phyloP scores from a whole-genome alignment of 345 rosid genomes.

The Viola odorata region DNA sequence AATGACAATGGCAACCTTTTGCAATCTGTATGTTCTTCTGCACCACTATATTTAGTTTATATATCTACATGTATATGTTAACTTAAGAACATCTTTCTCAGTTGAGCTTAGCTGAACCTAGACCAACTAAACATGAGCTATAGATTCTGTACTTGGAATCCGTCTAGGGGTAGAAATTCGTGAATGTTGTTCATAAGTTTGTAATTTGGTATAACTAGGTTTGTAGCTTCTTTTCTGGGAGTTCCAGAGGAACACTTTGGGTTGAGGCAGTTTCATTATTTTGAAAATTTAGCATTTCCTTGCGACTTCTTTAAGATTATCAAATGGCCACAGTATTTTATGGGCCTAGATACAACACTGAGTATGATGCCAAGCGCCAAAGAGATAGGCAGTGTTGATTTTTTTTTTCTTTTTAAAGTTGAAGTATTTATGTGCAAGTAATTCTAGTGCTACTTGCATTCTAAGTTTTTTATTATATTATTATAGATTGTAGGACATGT shows the following conservation, averaged over 20 bases:
- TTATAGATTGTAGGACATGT: constrained; percentile 49
- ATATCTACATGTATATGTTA: too few relatives aligned
- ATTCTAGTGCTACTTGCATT: neutral
- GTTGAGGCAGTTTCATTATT: neutral
- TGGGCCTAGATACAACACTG: neutral
- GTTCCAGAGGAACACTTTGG: neutral
- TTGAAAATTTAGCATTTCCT: neutral
- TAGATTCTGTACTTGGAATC: too few relatives aligned
- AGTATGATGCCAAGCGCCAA: neutral
- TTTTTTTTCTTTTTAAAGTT: neutral
- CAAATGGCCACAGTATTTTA: neutral
- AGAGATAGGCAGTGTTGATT: neutral
- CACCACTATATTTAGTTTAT: neutral
- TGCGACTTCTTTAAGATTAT: neutral
- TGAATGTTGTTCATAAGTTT: too few relatives aligned
- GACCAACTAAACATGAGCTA: too few relatives aligned
- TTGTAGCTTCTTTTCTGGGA: too few relatives aligned
- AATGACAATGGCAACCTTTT: constrained; percentile 39
- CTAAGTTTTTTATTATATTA: constrained; percentile 12
- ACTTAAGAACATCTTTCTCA: too few relatives aligned
- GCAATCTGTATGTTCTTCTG: constrained; percentile 48
- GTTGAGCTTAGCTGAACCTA: too few relatives aligned
- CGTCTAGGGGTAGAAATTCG: too few relatives aligned
- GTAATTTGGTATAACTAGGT: too few relatives aligned
- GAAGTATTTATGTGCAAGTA: neutral